A percentile compares a stretch with the other conserved stretches of the same genome.
phyloP scores from a whole-genome alignment of 192 early-diverging fungal genomes.

The Oehlia diaphana region DNA sequence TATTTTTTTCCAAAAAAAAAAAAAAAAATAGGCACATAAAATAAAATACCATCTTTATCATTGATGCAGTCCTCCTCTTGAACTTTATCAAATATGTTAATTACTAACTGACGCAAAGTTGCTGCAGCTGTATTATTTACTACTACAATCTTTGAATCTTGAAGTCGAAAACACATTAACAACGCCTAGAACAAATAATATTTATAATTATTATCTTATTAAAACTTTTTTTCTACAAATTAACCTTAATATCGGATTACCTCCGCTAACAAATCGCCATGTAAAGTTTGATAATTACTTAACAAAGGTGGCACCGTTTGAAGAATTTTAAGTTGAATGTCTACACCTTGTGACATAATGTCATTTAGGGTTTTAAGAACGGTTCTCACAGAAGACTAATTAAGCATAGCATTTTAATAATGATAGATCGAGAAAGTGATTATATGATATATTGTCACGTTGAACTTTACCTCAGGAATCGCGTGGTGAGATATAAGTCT shows the following conservation, averaged over 20 bases:
- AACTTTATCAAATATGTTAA: constrained; percentile 85
- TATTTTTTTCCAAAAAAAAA: no score
- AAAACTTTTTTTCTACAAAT: background rate
- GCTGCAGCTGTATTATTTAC: constrained; percentile 88
- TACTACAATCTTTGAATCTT: constrained; percentile 78
- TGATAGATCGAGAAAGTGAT: background rate
- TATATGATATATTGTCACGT: background rate
- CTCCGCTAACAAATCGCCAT: constrained; percentile 80
- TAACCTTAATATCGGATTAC: constrained; percentile 32
- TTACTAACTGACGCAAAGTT: constrained; percentile 80
- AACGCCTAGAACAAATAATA: constrained; percentile 55
- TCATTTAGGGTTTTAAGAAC: constrained; percentile 72
- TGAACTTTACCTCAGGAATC: constrained; percentile 59
- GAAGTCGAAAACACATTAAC: constrained; percentile 77
- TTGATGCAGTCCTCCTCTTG: constrained; percentile 55
- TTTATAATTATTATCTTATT: background rate
- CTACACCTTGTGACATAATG: constrained; percentile 66
- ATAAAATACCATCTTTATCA: constrained; percentile 34
- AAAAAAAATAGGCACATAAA: background rate
- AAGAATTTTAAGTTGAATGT: constrained; percentile 91
- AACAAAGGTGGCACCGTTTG: constrained; percentile 90
- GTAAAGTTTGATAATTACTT: constrained; percentile 76
- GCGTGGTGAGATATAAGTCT: constrained; percentile 74
- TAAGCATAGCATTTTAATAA: background rate
- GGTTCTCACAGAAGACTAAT: constrained; percentile 53